These are phyloP conservation scores for Alternaria angustiovoidea DNA, from an alignment of 2,329 filamentous ascomycete genomes.

Conservation along the genomic window DNA sequence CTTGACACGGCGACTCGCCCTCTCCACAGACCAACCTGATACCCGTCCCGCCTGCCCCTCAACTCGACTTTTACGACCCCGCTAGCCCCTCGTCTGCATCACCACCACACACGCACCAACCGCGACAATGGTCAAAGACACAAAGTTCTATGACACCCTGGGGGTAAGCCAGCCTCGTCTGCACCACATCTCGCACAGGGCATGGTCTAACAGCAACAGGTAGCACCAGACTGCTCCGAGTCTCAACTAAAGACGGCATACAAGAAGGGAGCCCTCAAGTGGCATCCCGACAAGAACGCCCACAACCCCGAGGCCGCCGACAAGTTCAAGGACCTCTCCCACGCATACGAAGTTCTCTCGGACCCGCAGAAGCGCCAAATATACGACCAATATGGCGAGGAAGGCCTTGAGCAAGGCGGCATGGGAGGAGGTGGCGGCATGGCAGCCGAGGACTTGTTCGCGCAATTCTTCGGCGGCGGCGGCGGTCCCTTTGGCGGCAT, in stretches of 20 bases:
- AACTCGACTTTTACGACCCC: constrained; percentile 36
- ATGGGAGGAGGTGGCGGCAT: constrained; percentile 77
- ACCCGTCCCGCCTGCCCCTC: constrained; percentile 16
- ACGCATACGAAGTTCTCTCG: constrained; percentile 93
- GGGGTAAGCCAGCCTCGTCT: constrained; percentile 66
- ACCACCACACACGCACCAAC: constrained; percentile 18
- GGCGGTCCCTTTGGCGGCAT: constrained; percentile 73
- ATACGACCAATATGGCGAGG: constrained; percentile 96
- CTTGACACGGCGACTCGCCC: constrained; percentile 12
- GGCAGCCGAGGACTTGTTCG: constrained; percentile 95
- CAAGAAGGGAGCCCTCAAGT: constrained; percentile 82
- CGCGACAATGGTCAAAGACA: constrained; percentile 77
- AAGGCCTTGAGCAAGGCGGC: constrained; percentile 87
- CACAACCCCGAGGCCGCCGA: constrained; percentile 92
- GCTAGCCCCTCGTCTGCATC: constrained; percentile 29
- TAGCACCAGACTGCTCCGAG: constrained; percentile 80
- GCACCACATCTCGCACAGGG: background rate
- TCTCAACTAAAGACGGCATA: constrained; percentile 90
- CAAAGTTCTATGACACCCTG: constrained; percentile 79
- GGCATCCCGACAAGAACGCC: constrained; percentile 94
- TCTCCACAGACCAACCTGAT: constrained; percentile 12
- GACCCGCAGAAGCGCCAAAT: constrained; percentile 89
- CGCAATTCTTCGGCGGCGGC: constrained; percentile 89
- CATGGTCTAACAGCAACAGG: constrained; percentile 59
- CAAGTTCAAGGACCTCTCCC: constrained; percentile 97